phyloP scores from a whole-genome alignment of 495 filamentous ascomycete species.

The Aspergillus indologenus region DNA sequence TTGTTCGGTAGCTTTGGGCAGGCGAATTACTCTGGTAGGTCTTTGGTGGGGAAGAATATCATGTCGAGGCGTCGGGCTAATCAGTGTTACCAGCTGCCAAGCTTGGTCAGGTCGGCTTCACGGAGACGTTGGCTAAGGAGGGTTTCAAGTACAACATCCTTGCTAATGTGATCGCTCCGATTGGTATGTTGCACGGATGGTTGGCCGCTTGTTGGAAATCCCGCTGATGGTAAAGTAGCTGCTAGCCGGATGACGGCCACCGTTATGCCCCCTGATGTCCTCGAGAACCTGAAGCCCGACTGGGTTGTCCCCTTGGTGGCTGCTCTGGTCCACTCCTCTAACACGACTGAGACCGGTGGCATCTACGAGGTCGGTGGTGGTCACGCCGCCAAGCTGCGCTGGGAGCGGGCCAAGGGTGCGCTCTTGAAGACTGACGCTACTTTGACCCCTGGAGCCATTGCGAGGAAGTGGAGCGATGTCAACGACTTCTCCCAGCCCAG shows the following conservation, averaged over 20 bases:
- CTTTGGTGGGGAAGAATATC: conserved; percentile 11
- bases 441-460: conserved; percentile 83
- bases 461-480: conserved; percentile 85
- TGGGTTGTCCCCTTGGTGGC: conserved; percentile 96
- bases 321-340: conserved; percentile 82
- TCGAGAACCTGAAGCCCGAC: conserved; percentile 86
- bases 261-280: conserved; percentile 91
- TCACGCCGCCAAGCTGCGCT: conserved; percentile 87
- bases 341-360: conserved; percentile 76
- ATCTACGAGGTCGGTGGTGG: conserved; percentile 96
- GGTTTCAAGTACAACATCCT: conserved; percentile 98
- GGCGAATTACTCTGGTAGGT: conserved; percentile 82
- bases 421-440: conserved; percentile 85
- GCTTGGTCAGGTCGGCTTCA: conserved; percentile 94
- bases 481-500: conserved; percentile 81
- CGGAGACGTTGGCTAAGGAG: conserved; percentile 96
- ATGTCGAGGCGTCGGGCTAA: conserved; percentile 15
- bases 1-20: conserved; percentile 96
- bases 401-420: conserved; percentile 91
- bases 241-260: conserved; percentile 97
- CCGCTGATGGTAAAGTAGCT: conserved; percentile 43
- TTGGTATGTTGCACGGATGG: conserved; percentile 45
- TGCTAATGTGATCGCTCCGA: conserved; percentile 92
- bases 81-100: conserved; percentile 67
- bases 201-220: background rate